Evolutionary conservation across 306 rosid species (phyloP), one percentile per base, ranked within the genome.

Genomic region (Spatholobus suberectus): DNA sequence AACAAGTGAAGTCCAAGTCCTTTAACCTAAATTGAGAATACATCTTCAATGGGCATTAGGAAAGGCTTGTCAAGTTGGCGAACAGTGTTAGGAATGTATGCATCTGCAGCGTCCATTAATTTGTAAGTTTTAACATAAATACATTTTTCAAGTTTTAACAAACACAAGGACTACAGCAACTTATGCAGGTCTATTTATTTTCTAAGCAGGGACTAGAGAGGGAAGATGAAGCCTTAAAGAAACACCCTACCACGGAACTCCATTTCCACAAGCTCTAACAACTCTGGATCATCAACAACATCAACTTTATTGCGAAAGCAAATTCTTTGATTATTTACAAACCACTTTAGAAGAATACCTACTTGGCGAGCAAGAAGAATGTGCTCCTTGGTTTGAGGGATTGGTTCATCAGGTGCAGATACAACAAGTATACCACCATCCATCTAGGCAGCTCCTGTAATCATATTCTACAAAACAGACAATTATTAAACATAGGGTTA

Each of bases 381-480:
- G 85, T 96, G 99, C 61, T 96, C 99, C 90, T 96, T 96, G 20
- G 99, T 96, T 89, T 96, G 99, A 57, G 99, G 99, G 98, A 96
- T 96, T 17, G 99, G 95, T 34, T 98, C 99, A 89, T 96, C 99
- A 55, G 99, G 99, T 6, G 94, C 99, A 67, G 98, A 96, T 27
- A 96, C 99, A 54, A 96, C 99, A 47, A 96, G 92, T 40, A 96
- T 96, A 41, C 99, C 99, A 4, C 98, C 99, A 89, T 96, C 99
- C 98, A 96, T 96, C 78, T 96, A 98, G 35, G 99, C 98, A 69
- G 99, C 99, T 87, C 99, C 99, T 51, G 99, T 96, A 88, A 96
- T 96, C 99, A 96, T 96, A 87, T 96, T 96, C 99, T 96, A 81
- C 75, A 84, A 23, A 79, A 32, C 10, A 81, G 46, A 57, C 38